Evolutionary conservation across 1,284 basidiomycete genomes (phyloP).

Genomic region (Coniophora puteana): DNA sequence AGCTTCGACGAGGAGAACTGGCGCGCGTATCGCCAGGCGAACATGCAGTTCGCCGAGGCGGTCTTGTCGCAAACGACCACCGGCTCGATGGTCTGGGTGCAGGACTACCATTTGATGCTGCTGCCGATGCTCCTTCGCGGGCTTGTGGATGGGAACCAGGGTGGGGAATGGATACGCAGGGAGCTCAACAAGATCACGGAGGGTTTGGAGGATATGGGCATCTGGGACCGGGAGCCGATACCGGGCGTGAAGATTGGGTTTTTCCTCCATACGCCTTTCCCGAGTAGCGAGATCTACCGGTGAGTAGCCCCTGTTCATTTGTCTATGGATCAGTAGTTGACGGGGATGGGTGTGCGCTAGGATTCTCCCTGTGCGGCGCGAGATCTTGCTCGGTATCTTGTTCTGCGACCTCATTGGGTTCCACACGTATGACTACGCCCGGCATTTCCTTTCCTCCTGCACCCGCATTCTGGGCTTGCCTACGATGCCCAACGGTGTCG

Average conservation of each 20-base stretch:
- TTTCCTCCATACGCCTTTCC: conserved; percentile 99
- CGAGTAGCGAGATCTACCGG: conserved; percentile 97
- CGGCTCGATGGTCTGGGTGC: conserved; percentile 97
- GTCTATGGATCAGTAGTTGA: conserved; percentile 6
- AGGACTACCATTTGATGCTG: conserved; percentile 98
- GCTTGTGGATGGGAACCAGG: conserved; percentile 73
- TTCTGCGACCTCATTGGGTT: conserved; percentile 98
- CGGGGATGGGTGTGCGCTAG: conserved; percentile 47
- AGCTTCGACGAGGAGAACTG: conserved; percentile 99
- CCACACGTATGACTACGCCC: conserved; percentile 99
- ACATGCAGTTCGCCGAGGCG: conserved; percentile 90
- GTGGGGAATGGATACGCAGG: conserved; percentile 58
- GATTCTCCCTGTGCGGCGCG: conserved; percentile 93
- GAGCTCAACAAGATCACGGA: conserved; percentile 78
- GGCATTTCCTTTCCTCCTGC: conserved; percentile 98
- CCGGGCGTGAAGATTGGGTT: conserved; percentile 90
- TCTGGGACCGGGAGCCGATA: conserved; percentile 36
- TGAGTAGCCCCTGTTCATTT: conserved; percentile 34
- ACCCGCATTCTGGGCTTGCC: conserved; percentile 95
- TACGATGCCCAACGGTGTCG: conserved; percentile 97
- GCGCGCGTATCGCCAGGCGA: conserved; percentile 97
- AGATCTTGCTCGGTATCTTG: conserved; percentile 93
- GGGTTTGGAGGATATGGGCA: conserved; percentile 62
- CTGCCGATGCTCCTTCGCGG: conserved; percentile 92
- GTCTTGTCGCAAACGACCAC: conserved; percentile 76